phyloP scores from a whole-genome alignment of 2,329 filamentous ascomycete genomes.

The Cordyceps pruinosa region DNA sequence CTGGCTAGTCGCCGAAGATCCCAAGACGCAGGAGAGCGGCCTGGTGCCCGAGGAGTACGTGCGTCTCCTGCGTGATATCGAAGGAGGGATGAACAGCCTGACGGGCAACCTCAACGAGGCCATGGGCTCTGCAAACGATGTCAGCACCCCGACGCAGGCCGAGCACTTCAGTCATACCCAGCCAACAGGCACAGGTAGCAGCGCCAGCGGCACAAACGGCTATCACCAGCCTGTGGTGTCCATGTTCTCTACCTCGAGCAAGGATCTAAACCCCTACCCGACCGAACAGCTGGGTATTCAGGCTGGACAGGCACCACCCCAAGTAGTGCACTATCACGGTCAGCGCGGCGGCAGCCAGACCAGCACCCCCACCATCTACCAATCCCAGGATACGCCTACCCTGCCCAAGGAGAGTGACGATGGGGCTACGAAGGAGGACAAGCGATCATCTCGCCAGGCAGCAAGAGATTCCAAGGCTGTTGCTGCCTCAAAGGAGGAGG shows the following conservation, averaged over 20 bases:
- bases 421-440: conserved; percentile 15
- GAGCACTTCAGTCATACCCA: conserved; percentile 45
- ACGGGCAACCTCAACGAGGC: conserved; percentile 48
- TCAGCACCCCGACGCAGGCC: conserved; percentile 54
- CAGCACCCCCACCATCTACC: conserved; percentile 53
- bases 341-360: conserved; percentile 61
- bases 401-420: conserved; percentile 45
- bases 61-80: conserved; percentile 82
- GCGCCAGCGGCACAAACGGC: conserved; percentile 47
- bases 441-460: neutral
- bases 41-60: conserved; percentile 97
- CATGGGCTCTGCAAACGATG: conserved; percentile 46
- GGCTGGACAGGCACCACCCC: conserved; percentile 55
- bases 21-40: conserved; percentile 87
- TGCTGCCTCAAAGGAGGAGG: neutral
- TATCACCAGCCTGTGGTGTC: conserved; percentile 63
- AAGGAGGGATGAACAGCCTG: conserved; percentile 75
- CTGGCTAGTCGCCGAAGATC: conserved; percentile 95
- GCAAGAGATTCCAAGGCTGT: neutral
- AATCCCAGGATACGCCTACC: conserved; percentile 40
- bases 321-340: conserved; percentile 61
- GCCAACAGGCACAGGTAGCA: conserved; percentile 33
- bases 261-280: conserved; percentile 61
- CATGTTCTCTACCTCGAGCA: conserved; percentile 64
- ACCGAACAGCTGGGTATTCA: conserved; percentile 57